These are phyloP conservation scores for Cenchrus americanus DNA, from an alignment of 176 grass and related monocot species.

Conservation along the genomic window DNA sequence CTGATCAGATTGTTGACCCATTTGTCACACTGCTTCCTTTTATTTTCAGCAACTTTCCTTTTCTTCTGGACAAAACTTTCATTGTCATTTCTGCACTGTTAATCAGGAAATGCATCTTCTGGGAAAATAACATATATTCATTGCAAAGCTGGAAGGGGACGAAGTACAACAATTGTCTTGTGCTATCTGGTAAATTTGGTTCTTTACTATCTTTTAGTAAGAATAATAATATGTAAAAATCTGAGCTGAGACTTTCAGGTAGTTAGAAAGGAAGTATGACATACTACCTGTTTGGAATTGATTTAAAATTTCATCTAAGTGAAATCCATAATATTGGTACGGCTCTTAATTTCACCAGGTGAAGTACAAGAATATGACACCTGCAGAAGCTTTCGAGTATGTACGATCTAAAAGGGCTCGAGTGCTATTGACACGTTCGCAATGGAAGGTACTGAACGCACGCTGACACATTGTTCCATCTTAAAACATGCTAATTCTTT, in stretches of 20 bases:
- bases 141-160: conserved; percentile 94
- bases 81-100: not conserved
- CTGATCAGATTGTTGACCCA: not conserved
- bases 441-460: conserved; percentile 67
- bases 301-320: not conserved
- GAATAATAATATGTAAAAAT: not conserved
- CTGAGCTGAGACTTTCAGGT: conserved; percentile 8
- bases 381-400: conserved; percentile 64
- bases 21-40: not conserved
- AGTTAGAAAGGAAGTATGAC: not conserved
- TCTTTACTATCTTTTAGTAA: conserved; percentile 3
- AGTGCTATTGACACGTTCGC: conserved; percentile 74
- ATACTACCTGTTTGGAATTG: conserved; percentile 6
- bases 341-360: conserved; percentile 44
- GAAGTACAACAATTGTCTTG: conserved; percentile 85
- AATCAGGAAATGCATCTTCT: conserved; percentile 70
- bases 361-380: conserved; percentile 91
- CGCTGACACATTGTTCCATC: conserved; percentile 26
- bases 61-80: not conserved
- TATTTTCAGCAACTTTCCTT: not conserved
- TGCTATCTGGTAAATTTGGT: conserved; percentile 80
- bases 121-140: conserved; percentile 90
- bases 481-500: not conserved
- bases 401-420: conserved; percentile 76
- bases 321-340: not conserved